Conservation (phyloP, 805 yeast species). For the Kregervanrija pseudodelftensis region DNA sequence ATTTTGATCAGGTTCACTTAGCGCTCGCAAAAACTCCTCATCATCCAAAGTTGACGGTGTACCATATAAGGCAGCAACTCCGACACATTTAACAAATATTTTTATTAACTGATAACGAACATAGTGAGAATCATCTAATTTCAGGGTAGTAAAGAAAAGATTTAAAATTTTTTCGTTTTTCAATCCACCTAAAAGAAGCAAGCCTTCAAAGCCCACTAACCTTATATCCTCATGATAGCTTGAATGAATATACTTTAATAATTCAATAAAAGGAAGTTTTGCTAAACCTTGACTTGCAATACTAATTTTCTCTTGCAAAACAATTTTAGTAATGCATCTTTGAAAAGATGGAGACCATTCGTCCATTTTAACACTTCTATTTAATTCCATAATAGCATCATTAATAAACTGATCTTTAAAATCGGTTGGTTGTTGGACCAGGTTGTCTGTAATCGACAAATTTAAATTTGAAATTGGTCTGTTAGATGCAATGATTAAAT, state of each 20-base stretch:
- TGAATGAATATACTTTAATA: conserved; percentile 45
- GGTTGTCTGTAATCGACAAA: conserved; percentile 12
- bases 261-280: conserved; percentile 44
- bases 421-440: conserved; percentile 7
- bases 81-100: conserved; percentile 44
- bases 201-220: conserved; percentile 59
- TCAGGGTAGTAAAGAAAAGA: conserved; percentile 52
- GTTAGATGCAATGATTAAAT: conserved; percentile 20
- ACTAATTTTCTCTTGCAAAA: conserved; percentile 52
- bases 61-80: conserved; percentile 62
- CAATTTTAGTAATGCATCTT: conserved; percentile 43
- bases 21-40: conserved; percentile 41
- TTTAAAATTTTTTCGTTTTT: conserved; percentile 53
- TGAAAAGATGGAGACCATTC: conserved; percentile 78
- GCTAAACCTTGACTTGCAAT: conserved; percentile 52
- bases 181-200: conserved; percentile 71
- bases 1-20: conserved; percentile 7
- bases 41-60: conserved; percentile 53
- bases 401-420: conserved; percentile 33
- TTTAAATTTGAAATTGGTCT: conserved; percentile 19
- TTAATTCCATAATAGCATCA: conserved; percentile 57
- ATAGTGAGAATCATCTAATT: conserved; percentile 48
- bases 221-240: conserved; percentile 47
- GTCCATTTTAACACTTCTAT: conserved; percentile 72
- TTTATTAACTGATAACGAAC: conserved; percentile 44